Conservation (phyloP, 1,139 yeast species). For the Nematodospora anomalae region DNA sequence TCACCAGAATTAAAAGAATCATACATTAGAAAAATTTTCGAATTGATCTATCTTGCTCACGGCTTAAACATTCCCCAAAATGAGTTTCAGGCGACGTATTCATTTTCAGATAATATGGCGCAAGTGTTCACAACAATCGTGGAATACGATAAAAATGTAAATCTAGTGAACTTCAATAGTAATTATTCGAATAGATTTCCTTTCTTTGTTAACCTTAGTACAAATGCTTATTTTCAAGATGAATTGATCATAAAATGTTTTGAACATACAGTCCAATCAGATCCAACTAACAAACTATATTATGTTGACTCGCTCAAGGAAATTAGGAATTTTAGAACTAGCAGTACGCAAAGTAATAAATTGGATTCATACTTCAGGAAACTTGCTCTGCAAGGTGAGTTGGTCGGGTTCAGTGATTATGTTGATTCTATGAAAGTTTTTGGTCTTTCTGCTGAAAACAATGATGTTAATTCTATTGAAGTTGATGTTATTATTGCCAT, state of each 20-base stretch:
- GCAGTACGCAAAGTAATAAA: constrained; percentile 19
- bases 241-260: constrained; percentile 62
- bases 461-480: constrained; percentile 28
- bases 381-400: constrained; percentile 51
- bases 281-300: constrained; percentile 52
- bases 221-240: constrained; percentile 59
- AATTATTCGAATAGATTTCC: constrained; percentile 21
- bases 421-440: constrained; percentile 53
- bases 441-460: constrained; percentile 41
- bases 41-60: constrained; percentile 46
- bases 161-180: constrained; percentile 17
- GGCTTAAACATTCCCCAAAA: constrained; percentile 23
- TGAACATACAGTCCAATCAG: constrained; percentile 53
- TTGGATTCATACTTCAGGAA: constrained; percentile 51
- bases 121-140: constrained; percentile 35
- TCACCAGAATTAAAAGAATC: constrained; percentile 40
- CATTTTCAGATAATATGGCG: constrained; percentile 41
- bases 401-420: constrained; percentile 63
- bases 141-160: constrained; percentile 44
- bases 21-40: constrained; percentile 50
- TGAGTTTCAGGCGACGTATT: constrained; percentile 38
- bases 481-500: constrained; percentile 47
- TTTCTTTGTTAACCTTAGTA: constrained; percentile 55
- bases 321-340: constrained; percentile 7
- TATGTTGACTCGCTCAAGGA: constrained; percentile 64